A percentile compares a stretch with the other conserved stretches of the same genome.
These are phyloP conservation scores for Coemansia umbellata DNA, from an alignment of 192 early-diverging fungal species.

Conservation along the genomic window DNA sequence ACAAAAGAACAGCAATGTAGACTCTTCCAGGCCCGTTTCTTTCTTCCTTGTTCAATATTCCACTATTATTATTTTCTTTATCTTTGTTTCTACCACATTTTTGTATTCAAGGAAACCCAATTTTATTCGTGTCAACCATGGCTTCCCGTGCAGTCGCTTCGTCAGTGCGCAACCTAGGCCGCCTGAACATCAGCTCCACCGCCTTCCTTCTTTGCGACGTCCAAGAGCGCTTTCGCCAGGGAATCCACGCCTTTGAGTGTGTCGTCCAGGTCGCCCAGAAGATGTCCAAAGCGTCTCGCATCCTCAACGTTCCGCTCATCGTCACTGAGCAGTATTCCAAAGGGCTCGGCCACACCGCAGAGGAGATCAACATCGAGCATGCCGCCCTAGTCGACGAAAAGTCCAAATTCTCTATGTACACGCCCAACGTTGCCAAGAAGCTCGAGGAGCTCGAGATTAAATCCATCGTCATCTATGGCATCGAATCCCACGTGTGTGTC, in stretches of 20 bases:
- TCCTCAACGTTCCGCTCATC: constrained; percentile 77
- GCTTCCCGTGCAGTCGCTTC: constrained; percentile 13
- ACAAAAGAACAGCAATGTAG: not conserved
- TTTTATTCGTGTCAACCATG: no score
- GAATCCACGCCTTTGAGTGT: constrained; percentile 78
- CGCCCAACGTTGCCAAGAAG: constrained; percentile 56
- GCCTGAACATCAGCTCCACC: constrained; percentile 56
- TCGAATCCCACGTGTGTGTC: constrained; percentile 95
- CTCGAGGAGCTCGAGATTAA: constrained; percentile 53
- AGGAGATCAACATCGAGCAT: constrained; percentile 68
- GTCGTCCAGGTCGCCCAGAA: constrained; percentile 82
- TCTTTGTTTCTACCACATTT: not conserved
- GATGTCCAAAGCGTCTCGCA: constrained; percentile 71
- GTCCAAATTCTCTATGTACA: constrained; percentile 87
- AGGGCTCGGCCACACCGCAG: constrained; percentile 73
- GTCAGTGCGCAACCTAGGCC: constrained; percentile 50
- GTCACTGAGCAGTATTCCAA: constrained; percentile 83
- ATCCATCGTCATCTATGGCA: constrained; percentile 83
- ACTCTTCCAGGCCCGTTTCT: not conserved
- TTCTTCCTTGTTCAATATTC: not conserved
- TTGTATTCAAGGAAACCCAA: not conserved
- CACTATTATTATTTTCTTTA: not conserved
- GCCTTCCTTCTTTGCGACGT: constrained; percentile 94
- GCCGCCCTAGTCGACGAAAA: constrained; percentile 64
- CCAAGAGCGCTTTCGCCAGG: constrained; percentile 73